Evolutionary conservation across 208 protist genomes (phyloP), one percentile per base, ranked within the genome.

Genomic region (Wallacemonas rigidus): DNA sequence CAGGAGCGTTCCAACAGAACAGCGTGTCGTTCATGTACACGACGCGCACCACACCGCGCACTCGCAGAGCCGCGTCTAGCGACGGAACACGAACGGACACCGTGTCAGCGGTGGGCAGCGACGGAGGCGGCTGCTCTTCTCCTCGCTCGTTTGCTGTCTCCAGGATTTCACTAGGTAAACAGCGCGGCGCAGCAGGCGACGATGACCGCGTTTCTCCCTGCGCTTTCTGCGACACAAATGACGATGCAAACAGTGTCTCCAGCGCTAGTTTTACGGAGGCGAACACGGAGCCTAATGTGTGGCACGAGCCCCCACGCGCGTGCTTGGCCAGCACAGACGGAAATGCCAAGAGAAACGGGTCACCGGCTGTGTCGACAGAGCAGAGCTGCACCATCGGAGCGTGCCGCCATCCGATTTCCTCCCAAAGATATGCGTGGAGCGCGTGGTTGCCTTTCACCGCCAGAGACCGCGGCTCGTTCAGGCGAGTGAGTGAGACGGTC

Each of bases 321-420:
- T 65, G 60, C 43, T 4, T 11, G n/a, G 60, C 60, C 9, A 50
- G 14, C 11, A 48, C 60, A 14, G 60, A 65, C 40, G 60, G 60
- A 35, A 65, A 48, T 5, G 41, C 7, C 8, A 65, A 4, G 38
- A 12, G 15, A 41, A 45, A 48, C 41, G 60, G 38, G 7, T 26
- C 26, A 26, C 17, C 14, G 6, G 36, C 14, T 41, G 12, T 53
- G 43, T 26, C 41, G 3, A 65, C 5, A n/a, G 41, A 11, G 41
- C 60, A 38, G 14, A 65, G 60, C 8, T 51, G 60, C 8, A 65
- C 60, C 60, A 65, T 6, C 2, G 60, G 60, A 12, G 60, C 60
- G 60, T 65, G 60, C n/a, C 60, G 60, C 60, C 60, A 65, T 0
- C 60, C 60, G 15, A 65, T n/a, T 41, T 65, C 60, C n/a, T 65